phyloP scores from a whole-genome alignment of 495 filamentous ascomycete species.

The Achaetomiella virescens region DNA sequence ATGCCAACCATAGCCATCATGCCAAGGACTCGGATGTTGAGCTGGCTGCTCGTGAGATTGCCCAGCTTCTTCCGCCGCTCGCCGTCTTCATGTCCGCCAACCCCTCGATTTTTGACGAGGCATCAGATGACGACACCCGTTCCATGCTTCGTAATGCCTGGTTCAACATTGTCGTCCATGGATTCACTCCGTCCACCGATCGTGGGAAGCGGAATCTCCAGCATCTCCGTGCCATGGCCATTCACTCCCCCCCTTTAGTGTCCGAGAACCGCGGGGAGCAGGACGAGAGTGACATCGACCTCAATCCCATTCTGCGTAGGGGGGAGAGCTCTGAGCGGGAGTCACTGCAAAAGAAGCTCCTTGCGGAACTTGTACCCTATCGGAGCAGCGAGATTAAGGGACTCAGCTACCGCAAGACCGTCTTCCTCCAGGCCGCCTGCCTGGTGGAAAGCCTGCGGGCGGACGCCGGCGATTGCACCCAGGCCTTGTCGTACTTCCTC shows the following conservation, averaged over 20 bases:
- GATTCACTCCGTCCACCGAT: conserved; percentile 67
- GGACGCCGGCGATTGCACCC: conserved; percentile 76
- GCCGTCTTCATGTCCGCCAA: conserved; percentile 64
- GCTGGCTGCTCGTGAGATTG: conserved; percentile 75
- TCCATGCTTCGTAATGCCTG: conserved; percentile 82
- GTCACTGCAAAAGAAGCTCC: conserved; percentile 68
- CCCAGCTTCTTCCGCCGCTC: conserved; percentile 73
- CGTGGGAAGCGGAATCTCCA: conserved; percentile 60
- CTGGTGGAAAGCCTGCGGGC: conserved; percentile 81
- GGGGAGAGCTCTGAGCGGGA: conserved; percentile 71
- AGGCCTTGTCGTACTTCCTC: conserved; percentile 81
- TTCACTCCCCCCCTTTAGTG: conserved; percentile 77
- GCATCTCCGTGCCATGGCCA: conserved; percentile 74
- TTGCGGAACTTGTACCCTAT: conserved; percentile 64
- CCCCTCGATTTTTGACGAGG: conserved; percentile 35
- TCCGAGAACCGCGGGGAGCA: conserved; percentile 78
- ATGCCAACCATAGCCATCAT: conserved; percentile 42
- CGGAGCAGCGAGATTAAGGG: conserved; percentile 70
- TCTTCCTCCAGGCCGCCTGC: conserved; percentile 83
- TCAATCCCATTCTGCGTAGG: conserved; percentile 83
- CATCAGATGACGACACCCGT: conserved; percentile 54
- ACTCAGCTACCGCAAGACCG: conserved; percentile 76
- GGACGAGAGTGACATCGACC: conserved; percentile 88
- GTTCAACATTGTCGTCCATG: conserved; percentile 95
- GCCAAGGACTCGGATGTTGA: conserved; percentile 66